Evolutionary conservation across 1,284 basidiomycete genomes (phyloP), one percentile per base, ranked within the genome.

Genomic region (Moesziomyces antarcticus): DNA sequence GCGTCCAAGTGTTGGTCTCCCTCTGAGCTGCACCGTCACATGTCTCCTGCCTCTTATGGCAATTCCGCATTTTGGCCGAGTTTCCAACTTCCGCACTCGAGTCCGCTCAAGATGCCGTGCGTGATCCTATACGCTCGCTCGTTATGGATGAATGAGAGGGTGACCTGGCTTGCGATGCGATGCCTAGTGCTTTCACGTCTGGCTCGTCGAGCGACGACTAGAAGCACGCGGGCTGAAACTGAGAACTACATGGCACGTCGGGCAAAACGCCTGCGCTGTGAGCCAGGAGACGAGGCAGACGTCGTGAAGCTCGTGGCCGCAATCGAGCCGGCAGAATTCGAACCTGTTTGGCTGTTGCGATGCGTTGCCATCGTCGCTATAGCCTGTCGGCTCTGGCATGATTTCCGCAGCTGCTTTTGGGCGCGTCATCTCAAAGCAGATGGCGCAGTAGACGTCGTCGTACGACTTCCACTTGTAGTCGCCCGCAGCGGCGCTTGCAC

Each of bases 241-340:
- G 16, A 74, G 62, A 7, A 74, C 72, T 30, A 67, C 64, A 50
- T 75, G 73, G 45, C 73, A 75, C 6, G 73, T 73, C 1, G 76
- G 76, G 54, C 76, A 78, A 30, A 78, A 78, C 1, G 76, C 73
- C 47, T 78, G 73, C 2, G 66, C 64, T 5, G 71, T 73, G 33
- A 76, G 50, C 73, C 73, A 75, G 5, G 62, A 59, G 2, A 78
- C 76, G 13, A 78, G 41, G 47, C 76, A 78, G n/a, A 73, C 51
- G 42, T 68, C 70, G 53, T 78, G 76, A 33, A 78, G 48, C 50
- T 76, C 66, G 52, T 78, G 76, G 0, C 76, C 76, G 43, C 76
- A 78, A 21, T 78, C 76, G 20, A 78, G 53, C 3, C 61, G 20
- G 22, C 73, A 75, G 49, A 64, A 71, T 35, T 63, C 65, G 53